Conservation (phyloP, 129 eudicot genomes). For the Oenanthe sinensis region DNA sequence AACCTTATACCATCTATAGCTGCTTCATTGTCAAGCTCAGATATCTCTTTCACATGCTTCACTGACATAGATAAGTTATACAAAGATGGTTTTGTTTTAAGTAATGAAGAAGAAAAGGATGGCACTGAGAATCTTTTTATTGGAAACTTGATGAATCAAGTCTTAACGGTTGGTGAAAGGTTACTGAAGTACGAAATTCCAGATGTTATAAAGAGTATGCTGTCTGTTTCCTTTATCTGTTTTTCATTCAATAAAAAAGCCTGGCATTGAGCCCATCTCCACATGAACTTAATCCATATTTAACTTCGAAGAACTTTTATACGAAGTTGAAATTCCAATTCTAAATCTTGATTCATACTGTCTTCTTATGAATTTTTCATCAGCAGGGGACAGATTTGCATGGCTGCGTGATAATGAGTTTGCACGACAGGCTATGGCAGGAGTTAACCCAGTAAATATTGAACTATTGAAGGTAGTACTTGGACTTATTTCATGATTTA, state of each 20-base stretch:
- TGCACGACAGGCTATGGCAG: conserved; percentile 84
- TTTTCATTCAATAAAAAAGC: neutral
- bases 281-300: neutral
- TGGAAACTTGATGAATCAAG: conserved; percentile 25
- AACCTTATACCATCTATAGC: conserved; percentile 65
- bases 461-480: conserved; percentile 52
- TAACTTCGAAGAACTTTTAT: neutral
- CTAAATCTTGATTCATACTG: neutral
- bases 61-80: conserved; percentile 79
- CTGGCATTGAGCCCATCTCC: neutral
- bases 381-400: conserved; percentile 61
- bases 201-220: conserved; percentile 50
- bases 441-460: conserved; percentile 69
- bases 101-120: conserved; percentile 25
- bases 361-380: neutral
- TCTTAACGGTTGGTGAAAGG: conserved; percentile 32
- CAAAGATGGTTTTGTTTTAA: conserved; percentile 43
- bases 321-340: neutral
- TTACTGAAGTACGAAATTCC: conserved; percentile 62
- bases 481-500: neutral
- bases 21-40: conserved; percentile 45
- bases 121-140: conserved; percentile 14
- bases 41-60: conserved; percentile 56
- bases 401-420: conserved; percentile 79
- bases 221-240: neutral